Percentiles rank a stretch among this genome's conserved stretches.
Evolutionary conservation across 805 yeast species (phyloP).

Genomic region (Suhomyces prunicola): DNA sequence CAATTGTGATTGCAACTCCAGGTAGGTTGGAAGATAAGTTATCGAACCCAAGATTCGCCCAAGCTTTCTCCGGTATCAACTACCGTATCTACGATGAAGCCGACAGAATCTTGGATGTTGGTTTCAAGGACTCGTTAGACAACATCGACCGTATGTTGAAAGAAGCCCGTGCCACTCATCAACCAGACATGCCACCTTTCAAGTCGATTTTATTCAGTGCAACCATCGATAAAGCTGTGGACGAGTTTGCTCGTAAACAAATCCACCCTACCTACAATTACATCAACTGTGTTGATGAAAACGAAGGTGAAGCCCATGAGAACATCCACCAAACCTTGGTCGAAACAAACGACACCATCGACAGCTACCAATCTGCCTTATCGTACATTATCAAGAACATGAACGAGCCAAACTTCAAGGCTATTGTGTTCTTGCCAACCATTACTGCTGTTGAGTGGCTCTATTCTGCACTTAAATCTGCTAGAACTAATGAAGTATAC

Average conservation of each 20-base stretch:
- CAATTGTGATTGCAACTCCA: conserved; percentile 83
- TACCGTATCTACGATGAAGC: conserved; percentile 87
- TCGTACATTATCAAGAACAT: conserved; percentile 44
- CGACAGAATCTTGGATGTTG: conserved; percentile 78
- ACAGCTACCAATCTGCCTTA: conserved; percentile 58
- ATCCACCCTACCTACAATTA: conserved; percentile 53
- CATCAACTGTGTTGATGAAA: conserved; percentile 70
- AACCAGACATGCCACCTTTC: conserved; percentile 30
- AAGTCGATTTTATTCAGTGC: conserved; percentile 85
- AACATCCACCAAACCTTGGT: conserved; percentile 68
- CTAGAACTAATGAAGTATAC: conserved; percentile 12
- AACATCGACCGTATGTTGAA: conserved; percentile 52
- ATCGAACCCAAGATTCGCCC: conserved; percentile 40
- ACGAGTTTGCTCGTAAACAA: conserved; percentile 57
- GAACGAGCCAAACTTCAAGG: conserved; percentile 55
- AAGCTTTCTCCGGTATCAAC: conserved; percentile 51
- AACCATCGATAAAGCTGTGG: conserved; percentile 70
- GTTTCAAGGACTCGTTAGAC: conserved; percentile 67
- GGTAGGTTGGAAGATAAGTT: conserved; percentile 74
- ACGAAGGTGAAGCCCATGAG: conserved; percentile 74
- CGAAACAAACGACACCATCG: conserved; percentile 50
- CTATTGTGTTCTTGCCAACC: conserved; percentile 81
- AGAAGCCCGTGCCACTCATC: conserved; percentile 21
- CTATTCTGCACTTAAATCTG: conserved; percentile 34
- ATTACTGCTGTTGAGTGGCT: conserved; percentile 63